A percentile compares a stretch with the other conserved stretches of the same genome.
Evolutionary conservation across 768 basidiomycete species (phyloP).

Genomic region (Leccinum disarticulatum): DNA sequence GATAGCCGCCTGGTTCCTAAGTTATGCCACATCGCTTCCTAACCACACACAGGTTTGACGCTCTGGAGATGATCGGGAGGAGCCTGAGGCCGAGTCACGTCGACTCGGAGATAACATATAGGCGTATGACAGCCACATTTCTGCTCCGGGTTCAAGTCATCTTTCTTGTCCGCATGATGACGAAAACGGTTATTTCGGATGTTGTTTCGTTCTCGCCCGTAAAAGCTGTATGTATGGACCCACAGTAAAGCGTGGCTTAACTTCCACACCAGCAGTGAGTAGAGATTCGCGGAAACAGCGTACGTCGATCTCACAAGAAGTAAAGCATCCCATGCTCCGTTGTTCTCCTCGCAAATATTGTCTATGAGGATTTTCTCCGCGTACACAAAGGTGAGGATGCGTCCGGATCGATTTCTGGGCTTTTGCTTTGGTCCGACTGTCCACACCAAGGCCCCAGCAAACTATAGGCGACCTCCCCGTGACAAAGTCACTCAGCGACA

Average conservation of each 20-base stretch:
- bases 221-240: slow-evolving; percentile 2
- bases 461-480: slow-evolving; percentile 16
- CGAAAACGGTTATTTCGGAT: too few species aligned
- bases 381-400: slow-evolving; percentile 29
- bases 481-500: too few species aligned
- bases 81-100: too few species aligned
- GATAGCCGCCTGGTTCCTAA: too few species aligned
- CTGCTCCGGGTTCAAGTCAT: too few species aligned
- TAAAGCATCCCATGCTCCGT: slow-evolving; percentile 1
- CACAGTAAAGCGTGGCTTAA: background rate
- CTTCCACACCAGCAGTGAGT: background rate
- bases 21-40: too few species aligned
- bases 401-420: slow-evolving; percentile 14
- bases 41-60: too few species aligned
- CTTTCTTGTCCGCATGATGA: too few species aligned
- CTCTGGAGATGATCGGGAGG: too few species aligned
- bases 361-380: slow-evolving; percentile 32
- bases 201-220: slow-evolving; percentile 4
- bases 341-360: slow-evolving; percentile 13
- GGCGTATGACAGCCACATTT: too few species aligned
- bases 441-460: slow-evolving; percentile 10
- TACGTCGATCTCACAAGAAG: background rate
- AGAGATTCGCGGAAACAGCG: slow-evolving; percentile 1
- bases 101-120: too few species aligned
- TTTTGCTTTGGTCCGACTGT: slow-evolving; percentile 19